Base-by-base conservation (phyloP, 2,329 filamentous ascomycete genomes). In the Sporothrix schenckii region DNA sequence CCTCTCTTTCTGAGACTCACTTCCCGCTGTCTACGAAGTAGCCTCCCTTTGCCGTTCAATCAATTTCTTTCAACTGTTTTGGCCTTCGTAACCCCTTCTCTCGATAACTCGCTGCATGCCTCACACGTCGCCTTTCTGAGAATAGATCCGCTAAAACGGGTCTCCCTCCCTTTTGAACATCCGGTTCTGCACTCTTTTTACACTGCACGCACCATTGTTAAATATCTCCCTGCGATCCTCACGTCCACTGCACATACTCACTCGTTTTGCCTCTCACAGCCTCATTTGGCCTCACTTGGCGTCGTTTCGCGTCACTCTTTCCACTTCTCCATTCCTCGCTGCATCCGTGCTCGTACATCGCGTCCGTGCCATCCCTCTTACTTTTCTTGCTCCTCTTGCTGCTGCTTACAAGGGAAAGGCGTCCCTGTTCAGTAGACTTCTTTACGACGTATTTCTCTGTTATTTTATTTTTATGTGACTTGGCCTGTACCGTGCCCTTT, bases 351-450 rank as follows among this genome's bases (percentile, higher is more conserved):
- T 65, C 44, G 24, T 50, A 41, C 44, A 65, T 66, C 63, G 63
- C 52, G 65, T 70, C 65, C 49, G 63, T 70, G 69, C 65, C 69
- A 68, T 68, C 65, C 69, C 50, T 68, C 49, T 58, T 16, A 9
- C 34, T 30, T 66, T 39, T n/a, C 16, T 27, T 63, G 11, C 41
- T 9, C 13, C 6, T 47, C 13, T 63, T 16, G 39, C 47, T 54
- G 63, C 27, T 52, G 63, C 16, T 66, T 47, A 50, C 61, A 50
- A 65, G 61, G 44, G 27, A 44, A 65, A 16, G 7, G 61, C 27
- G 41, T 65, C 44, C 61, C 47, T 65, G 44, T 56, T 50, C 49
- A 34, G n/a, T n/a, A 39, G 39, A 3, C 39, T 61, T 61, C 58
- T 61, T 27, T 47, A 44, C 21, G 34, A 6, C 4, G 34, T 34